Evolutionary conservation across 2,329 filamentous ascomycete species (phyloP), one percentile per base, ranked within the genome.

Genomic region (Aschersonia sp.): DNA sequence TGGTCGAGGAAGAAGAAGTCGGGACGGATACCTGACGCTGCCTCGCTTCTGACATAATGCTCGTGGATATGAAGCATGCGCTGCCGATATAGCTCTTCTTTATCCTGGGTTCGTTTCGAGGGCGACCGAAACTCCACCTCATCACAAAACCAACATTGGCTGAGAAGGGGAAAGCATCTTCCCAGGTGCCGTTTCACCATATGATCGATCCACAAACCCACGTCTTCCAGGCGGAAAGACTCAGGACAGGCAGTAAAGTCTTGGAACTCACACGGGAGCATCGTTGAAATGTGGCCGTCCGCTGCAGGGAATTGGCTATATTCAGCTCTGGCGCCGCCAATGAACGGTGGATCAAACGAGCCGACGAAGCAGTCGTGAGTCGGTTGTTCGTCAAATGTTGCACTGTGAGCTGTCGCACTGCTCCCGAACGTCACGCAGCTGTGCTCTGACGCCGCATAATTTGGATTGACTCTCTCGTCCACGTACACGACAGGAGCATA

Each of bases 101-200:
- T 51, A 12, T 56, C 53, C 0, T 49, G 51, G 1, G 46, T 46
- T 2, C 7, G 44, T 0, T 43, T 46, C 0, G 52, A 43, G 0
- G 42, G 44, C 3, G 60, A 52, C 5, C 54, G 53, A 48, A 71
- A 73, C 0, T 33, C 11, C 5, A 49, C 46, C 0, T 56, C 43
- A 47, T 70, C 61, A 53, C 76, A 79, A 50, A 74, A 78, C 66
- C 69, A 75, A 53, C 76, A 79, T 0, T 64, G 47, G 5, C 63
- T 62, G 9, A 52, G 53, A 0, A 9, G 7, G 0, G 73, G 73
- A 5, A 68, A 64, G 0, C 14, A 48, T 4, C 57, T 35, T 0
- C 37, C 2, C 7, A 68, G 53, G 51, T 76, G 72, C 1, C 60
- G 55, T 0, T 51, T 30, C 2, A 57, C 47, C 31, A 69, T 65